Conservation (phyloP, 169 alveolate genomes). For the Plasmodium adleri region DNA sequence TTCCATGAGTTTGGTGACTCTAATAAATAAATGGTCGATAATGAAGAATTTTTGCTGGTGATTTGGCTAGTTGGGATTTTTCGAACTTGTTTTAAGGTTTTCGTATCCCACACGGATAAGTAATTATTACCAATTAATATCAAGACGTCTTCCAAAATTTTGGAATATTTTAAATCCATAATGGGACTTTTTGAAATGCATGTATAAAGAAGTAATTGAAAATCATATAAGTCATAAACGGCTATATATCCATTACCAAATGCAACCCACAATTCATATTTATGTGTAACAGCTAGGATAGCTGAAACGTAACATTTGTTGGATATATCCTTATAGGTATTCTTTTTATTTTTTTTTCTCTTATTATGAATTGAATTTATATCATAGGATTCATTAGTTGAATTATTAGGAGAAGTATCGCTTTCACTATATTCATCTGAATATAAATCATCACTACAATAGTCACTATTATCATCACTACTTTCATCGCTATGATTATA, state of each 20-base stretch:
- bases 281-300: slow-evolving; percentile 69
- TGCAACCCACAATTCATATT: slow-evolving; percentile 74
- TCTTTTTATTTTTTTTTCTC: slow-evolving; percentile 11
- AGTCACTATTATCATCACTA: not conserved
- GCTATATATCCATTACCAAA: slow-evolving; percentile 77
- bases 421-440: not conserved
- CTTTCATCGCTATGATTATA: slow-evolving; percentile 14
- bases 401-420: slow-evolving; percentile 9
- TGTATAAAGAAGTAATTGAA: slow-evolving; percentile 67
- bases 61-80: slow-evolving; percentile 58
- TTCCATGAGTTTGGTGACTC: slow-evolving; percentile 66
- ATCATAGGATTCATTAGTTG: slow-evolving; percentile 29
- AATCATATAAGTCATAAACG: slow-evolving; percentile 68
- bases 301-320: slow-evolving; percentile 66
- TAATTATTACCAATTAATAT: slow-evolving; percentile 68
- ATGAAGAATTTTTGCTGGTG: slow-evolving; percentile 28
- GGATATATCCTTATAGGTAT: not conserved
- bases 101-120: slow-evolving; percentile 72
- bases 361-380: not conserved
- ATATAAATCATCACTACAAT: not conserved
- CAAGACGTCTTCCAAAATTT: slow-evolving; percentile 63
- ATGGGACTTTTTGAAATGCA: slow-evolving; percentile 70
- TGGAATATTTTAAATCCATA: slow-evolving; percentile 74
- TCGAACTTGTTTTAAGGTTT: slow-evolving; percentile 55
- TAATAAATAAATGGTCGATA: slow-evolving; percentile 51